phyloP scores from a whole-genome alignment of 2,329 filamentous ascomycete species.

The Pseudopithomyces maydicus region DNA sequence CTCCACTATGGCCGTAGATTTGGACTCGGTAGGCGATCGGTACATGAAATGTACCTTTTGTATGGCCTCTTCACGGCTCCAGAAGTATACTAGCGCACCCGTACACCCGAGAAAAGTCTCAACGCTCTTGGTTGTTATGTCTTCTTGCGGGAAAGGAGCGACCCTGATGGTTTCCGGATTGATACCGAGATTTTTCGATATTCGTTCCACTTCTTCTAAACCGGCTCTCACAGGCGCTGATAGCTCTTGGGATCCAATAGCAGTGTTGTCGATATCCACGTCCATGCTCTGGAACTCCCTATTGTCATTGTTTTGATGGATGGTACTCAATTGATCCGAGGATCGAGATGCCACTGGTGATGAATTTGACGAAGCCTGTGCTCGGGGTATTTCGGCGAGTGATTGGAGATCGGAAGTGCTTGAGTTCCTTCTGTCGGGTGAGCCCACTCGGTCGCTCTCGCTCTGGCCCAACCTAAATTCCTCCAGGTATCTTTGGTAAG shows the following conservation, averaged over 20 bases:
- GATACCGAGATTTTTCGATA: constrained; percentile 8
- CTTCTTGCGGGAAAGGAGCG: constrained; percentile 7
- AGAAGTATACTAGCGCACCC: constrained; percentile 13
- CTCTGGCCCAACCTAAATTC: constrained; percentile 8
- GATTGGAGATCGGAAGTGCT: neutral
- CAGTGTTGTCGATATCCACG: neutral
- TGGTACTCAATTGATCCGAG: neutral
- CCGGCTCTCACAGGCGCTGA: constrained; percentile 1
- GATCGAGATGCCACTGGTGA: neutral
- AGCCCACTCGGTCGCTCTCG: neutral
- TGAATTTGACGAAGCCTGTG: neutral
- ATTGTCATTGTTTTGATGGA: neutral
- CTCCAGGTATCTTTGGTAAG: constrained; percentile 7
- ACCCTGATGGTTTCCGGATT: constrained; percentile 5
- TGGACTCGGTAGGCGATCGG: constrained; percentile 1
- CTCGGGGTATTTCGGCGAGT: neutral
- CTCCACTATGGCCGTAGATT: constrained; percentile 1
- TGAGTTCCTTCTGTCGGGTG: neutral
- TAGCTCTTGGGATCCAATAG: neutral
- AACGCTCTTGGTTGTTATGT: constrained; percentile 8
- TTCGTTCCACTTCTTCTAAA: constrained; percentile 5
- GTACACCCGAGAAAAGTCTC: constrained; percentile 11
- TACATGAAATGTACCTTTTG: constrained; percentile 12
- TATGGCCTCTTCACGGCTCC: constrained; percentile 7
- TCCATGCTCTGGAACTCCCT: neutral